Conservation (phyloP, 2,329 filamentous ascomycete genomes). For the Beauveria bassiana region DNA sequence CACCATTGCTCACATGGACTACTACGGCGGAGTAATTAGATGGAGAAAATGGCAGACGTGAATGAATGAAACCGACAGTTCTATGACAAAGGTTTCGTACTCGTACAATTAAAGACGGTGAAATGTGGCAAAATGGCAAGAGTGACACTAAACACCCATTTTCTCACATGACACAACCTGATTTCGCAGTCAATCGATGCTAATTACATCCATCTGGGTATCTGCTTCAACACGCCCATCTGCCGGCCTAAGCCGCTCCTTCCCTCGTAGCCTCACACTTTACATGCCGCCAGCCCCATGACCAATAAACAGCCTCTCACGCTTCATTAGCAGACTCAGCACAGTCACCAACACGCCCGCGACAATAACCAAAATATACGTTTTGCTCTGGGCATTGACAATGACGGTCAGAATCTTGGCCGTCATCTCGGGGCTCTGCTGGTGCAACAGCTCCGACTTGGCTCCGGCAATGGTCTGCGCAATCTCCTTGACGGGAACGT, state of each 20-base stretch:
- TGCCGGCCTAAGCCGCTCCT: not conserved
- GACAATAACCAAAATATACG: constrained; percentile 17
- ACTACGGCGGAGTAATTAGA: no score
- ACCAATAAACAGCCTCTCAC: not conserved
- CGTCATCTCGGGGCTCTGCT: constrained; percentile 14
- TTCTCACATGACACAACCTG: no score
- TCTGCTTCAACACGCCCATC: not conserved
- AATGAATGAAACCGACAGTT: no score
- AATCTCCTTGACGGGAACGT: constrained; percentile 17
- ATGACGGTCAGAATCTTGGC: constrained; percentile 19
- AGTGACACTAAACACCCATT: no score
- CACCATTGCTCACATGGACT: no score
- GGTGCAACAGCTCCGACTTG: constrained; percentile 8
- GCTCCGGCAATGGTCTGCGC: constrained; percentile 19
- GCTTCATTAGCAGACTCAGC: not conserved
- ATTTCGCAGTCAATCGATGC: no score
- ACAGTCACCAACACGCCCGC: not conserved
- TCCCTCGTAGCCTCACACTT: not conserved
- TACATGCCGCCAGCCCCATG: not conserved
- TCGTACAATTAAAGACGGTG: no score
- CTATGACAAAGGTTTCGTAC: no score
- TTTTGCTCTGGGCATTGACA: constrained; percentile 15
- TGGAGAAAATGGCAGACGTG: no score
- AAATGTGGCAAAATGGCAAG: no score
- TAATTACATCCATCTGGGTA: not conserved